Evolutionary conservation across 148 eudicot species (phyloP).

Genomic region (Drosera capensis): DNA sequence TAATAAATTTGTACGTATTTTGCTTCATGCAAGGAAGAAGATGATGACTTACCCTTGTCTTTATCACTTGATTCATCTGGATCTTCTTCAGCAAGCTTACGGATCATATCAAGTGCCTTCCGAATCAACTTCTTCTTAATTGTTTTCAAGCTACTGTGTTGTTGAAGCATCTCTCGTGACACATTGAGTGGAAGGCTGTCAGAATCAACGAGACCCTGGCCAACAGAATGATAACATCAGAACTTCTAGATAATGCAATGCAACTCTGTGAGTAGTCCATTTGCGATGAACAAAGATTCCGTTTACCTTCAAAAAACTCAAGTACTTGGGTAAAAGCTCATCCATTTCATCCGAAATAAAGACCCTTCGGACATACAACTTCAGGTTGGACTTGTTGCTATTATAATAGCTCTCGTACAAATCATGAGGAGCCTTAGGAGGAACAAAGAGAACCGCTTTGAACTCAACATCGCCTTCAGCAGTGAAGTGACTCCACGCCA

Average conservation of each 20-base stretch:
- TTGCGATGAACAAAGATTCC: not conserved
- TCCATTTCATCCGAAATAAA: constrained; percentile 97
- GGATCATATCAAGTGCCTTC: constrained; percentile 99
- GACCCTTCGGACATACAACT: constrained; percentile 81
- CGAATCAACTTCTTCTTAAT: constrained; percentile 91
- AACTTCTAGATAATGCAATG: constrained; percentile 1
- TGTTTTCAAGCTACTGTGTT: constrained; percentile 95
- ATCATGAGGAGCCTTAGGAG: constrained; percentile 95
- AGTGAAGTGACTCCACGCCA: constrained; percentile 89
- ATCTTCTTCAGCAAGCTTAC: constrained; percentile 91
- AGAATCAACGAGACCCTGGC: constrained; percentile 96
- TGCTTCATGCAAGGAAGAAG: not conserved
- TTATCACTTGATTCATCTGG: constrained; percentile 75
- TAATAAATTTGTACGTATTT: not conserved
- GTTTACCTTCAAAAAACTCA: constrained; percentile 72
- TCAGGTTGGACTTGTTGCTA: constrained; percentile 72
- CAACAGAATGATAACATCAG: constrained; percentile 7
- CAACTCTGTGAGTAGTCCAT: not conserved
- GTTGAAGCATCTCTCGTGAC: constrained; percentile 99
- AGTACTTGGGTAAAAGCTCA: constrained; percentile 90
- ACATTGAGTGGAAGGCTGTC: constrained; percentile 89
- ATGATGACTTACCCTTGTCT: constrained; percentile 41
- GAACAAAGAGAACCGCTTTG: constrained; percentile 88
- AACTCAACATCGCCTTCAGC: constrained; percentile 99
- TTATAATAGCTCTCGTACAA: constrained; percentile 95